phyloP scores from a whole-genome alignment of 306 rosid species.

The Citrullus amarus region DNA sequence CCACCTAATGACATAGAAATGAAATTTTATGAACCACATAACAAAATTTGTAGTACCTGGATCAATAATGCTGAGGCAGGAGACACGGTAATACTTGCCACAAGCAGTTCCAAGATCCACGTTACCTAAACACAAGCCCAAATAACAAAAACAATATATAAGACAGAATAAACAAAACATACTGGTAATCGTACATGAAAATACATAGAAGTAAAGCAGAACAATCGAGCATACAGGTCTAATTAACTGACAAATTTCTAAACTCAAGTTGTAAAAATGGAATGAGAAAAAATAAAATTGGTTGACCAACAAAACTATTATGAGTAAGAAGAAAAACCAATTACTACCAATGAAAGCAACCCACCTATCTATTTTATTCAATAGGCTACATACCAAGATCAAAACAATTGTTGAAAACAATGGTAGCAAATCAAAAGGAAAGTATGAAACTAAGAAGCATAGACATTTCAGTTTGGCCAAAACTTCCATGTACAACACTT shows the following conservation, averaged over 20 bases:
- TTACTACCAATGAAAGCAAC: background rate
- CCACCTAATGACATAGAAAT: background rate
- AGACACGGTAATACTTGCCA: conserved; percentile 38
- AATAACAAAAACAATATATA: background rate
- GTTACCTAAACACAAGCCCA: conserved; percentile 17
- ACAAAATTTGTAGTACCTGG: conserved; percentile 14
- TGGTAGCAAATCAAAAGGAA: background rate
- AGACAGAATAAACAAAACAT: background rate
- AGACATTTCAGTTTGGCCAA: no score
- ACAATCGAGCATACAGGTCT: background rate
- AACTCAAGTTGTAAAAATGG: background rate
- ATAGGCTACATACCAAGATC: background rate
- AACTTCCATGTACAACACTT: no score
- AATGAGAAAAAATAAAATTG: background rate
- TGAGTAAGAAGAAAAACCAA: background rate
- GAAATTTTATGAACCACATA: background rate
- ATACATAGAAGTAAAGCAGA: background rate
- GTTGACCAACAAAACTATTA: background rate
- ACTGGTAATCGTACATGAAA: background rate
- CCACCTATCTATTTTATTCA: background rate
- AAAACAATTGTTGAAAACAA: background rate
- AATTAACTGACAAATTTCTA: background rate
- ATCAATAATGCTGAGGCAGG: conserved; percentile 37
- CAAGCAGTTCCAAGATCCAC: conserved; percentile 41
- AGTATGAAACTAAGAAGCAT: background rate